Percentiles rank a stretch among this genome's conserved stretches.
Evolutionary conservation across 352 stramenopile species (phyloP).

Genomic region (Pilasporangium apinafurcum): DNA sequence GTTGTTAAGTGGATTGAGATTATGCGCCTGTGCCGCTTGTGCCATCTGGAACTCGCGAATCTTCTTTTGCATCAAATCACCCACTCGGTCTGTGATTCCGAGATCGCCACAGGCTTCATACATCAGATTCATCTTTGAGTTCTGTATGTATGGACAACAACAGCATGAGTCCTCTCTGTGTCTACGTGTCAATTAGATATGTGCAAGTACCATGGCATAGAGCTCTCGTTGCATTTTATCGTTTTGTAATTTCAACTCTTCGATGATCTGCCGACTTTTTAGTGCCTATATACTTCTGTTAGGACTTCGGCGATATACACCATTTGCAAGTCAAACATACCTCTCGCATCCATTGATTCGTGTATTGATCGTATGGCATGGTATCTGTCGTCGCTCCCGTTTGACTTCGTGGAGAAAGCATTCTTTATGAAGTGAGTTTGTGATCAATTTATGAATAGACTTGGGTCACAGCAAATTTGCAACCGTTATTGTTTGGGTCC

Average conservation of each 20-base stretch:
- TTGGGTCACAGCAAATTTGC: no score
- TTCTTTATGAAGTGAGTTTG: slow-evolving; percentile 6
- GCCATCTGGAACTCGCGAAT: slow-evolving; percentile 36
- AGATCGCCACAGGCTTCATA: slow-evolving; percentile 55
- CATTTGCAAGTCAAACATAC: slow-evolving; percentile 8
- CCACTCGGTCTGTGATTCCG: slow-evolving; percentile 38
- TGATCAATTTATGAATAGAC: no score
- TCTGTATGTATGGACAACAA: slow-evolving; percentile 13
- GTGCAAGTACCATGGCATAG: slow-evolving; percentile 31
- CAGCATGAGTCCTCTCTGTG: no score
- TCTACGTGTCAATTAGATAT: no score
- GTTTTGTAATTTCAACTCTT: slow-evolving; percentile 47
- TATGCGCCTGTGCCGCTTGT: slow-evolving; percentile 19
- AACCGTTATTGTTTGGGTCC: no score
- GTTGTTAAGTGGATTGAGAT: slow-evolving; percentile 1
- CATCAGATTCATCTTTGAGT: slow-evolving; percentile 50
- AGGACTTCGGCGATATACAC: neutral
- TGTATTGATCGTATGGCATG: slow-evolving; percentile 40
- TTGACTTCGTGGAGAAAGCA: slow-evolving; percentile 26
- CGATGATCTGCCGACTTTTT: slow-evolving; percentile 39
- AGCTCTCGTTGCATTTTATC: slow-evolving; percentile 55
- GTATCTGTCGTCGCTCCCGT: slow-evolving; percentile 19
- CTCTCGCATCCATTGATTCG: slow-evolving; percentile 67
- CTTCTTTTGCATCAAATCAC: slow-evolving; percentile 62
- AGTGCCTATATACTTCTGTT: slow-evolving; percentile 43